Evolutionary conservation across 768 basidiomycete species (phyloP).

Genomic region (Kondoa subrosea): DNA sequence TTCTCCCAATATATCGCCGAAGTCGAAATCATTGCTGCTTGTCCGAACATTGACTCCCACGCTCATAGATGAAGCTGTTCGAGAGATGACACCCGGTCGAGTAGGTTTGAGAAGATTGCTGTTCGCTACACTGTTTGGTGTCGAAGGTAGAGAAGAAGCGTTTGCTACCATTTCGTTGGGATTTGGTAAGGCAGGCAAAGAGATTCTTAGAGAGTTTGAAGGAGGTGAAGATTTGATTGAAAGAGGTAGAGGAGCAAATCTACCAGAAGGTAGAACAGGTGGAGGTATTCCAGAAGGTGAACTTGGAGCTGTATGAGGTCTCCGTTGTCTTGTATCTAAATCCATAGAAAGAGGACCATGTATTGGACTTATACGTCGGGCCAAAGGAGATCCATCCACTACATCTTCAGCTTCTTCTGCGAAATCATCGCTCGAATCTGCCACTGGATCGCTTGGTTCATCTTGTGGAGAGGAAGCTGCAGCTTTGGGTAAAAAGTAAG

Average conservation of each 20-base stretch:
- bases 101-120: neutral
- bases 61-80: neutral
- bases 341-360: neutral
- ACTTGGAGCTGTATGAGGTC: neutral
- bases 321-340: neutral
- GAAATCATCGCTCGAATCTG: neutral
- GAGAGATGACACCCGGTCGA: neutral
- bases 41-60: conserved; percentile 3
- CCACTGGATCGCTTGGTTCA: neutral
- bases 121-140: neutral
- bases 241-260: neutral
- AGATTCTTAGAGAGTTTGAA: neutral
- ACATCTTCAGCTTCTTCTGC: too few relatives aligned
- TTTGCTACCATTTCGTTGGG: neutral
- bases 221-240: neutral
- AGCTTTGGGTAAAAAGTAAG: neutral
- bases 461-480: neutral
- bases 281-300: neutral
- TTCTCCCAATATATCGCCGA: conserved; percentile 57
- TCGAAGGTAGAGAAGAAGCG: neutral
- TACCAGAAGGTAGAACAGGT: neutral
- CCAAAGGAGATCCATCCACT: too few relatives aligned
- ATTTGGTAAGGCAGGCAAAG: neutral
- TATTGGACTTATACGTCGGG: neutral
- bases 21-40: conserved; percentile 43